Evolutionary conservation across 2,329 filamentous ascomycete genomes (phyloP).

Genomic region (Tricladium varicosporioides): DNA sequence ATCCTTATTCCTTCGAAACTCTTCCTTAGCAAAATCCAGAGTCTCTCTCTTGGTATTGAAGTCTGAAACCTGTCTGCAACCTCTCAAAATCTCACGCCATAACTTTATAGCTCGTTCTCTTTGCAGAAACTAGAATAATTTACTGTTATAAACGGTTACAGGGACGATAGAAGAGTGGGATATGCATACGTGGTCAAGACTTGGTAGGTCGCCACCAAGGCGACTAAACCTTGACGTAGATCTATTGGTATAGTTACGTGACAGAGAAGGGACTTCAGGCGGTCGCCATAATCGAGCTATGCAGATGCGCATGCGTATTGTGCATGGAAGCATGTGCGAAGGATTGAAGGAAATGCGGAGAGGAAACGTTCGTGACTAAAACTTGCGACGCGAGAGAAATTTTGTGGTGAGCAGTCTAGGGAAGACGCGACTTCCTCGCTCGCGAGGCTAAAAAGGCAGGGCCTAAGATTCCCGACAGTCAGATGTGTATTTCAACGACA

Average conservation of each 20-base stretch:
- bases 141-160: neutral
- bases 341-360: neutral
- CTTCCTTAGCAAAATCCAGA: conserved; percentile 53
- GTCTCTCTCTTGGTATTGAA: conserved; percentile 53
- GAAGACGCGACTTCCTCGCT: neutral
- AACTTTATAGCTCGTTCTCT: conserved; percentile 52
- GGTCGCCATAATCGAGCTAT: neutral
- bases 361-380: neutral
- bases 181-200: conserved; percentile 55
- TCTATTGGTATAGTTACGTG: neutral
- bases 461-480: neutral
- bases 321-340: conserved; percentile 1
- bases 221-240: neutral
- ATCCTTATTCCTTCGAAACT: conserved; percentile 57
- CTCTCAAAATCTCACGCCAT: conserved; percentile 57
- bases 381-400: neutral
- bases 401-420: neutral
- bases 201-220: conserved; percentile 38
- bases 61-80: conserved; percentile 52
- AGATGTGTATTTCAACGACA: neutral
- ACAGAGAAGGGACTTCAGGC: neutral
- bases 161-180: neutral
- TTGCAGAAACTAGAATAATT: conserved; percentile 53
- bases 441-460: neutral
- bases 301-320: neutral